Base-by-base conservation (phyloP, 2,329 filamentous ascomycete genomes). In the Cercospora citrullina region DNA sequence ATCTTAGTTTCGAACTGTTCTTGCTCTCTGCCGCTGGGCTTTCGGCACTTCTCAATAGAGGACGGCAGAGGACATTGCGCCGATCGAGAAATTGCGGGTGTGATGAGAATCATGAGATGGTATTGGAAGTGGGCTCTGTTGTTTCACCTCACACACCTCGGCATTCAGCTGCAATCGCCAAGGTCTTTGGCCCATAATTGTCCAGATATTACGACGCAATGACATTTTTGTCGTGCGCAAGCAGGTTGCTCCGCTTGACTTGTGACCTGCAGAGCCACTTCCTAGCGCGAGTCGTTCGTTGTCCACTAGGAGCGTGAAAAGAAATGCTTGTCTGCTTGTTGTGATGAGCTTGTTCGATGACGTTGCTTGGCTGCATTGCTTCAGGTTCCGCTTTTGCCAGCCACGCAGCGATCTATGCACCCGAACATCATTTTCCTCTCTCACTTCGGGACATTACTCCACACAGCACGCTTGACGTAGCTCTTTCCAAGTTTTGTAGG, bases 401-500 rank as follows among this genome's bases (percentile, higher is more conserved):
- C 58, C 55, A 51, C 57, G 45, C 55, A 45, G 59, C 33, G 64
- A 58, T 42, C 64, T 18, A 42, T 62, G 65, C 60, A n/a, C 55
- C 30, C 28, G 36, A 16, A 51, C 39, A 30, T 58, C 39, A 55
- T 58, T 57, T 53, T 33, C 21, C 62, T 33, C 66, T 48, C 53
- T 65, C 57, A 58, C 60, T 64, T 64, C 65, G 65, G 60, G 36
- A 60, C 55, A 48, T 60, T 36, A 42, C 60, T 53, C 60, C 30
- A 30, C 26, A 30, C 21, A 42, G 30, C 33, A 31, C 48, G 48
- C 62, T 51, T 68, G 66, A 68, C 66, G 66, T 68, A 68, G 66
- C 55, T 57, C 42, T 45, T 26, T 64, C 62, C 66, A 60, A 64
- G 28, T 64, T 68, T 68, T 39, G 58, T 68, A 55, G 62, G 31